Conservation (phyloP, 345 rosid genomes). For the Erucastrum elatum region DNA sequence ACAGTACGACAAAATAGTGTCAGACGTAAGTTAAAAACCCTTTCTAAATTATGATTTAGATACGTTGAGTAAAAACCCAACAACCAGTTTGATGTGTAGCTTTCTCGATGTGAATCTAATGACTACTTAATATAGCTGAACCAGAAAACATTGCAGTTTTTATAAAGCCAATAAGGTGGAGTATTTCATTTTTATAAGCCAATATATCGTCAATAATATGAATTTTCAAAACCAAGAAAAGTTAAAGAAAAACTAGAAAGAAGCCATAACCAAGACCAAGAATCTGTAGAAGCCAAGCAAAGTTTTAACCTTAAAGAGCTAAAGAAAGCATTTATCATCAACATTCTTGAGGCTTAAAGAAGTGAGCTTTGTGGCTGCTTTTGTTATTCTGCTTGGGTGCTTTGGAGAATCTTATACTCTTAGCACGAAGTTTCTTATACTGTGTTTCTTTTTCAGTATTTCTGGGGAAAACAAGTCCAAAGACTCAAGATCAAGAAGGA, state of each 20-base stretch:
- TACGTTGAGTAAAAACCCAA: no score
- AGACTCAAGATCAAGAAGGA: conserved; percentile 11
- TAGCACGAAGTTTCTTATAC: conserved; percentile 19
- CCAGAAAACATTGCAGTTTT: conserved; percentile 9
- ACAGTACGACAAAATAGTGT: no score
- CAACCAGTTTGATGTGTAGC: conserved; percentile 12
- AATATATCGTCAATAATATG: conserved; percentile 2
- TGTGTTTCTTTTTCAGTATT: background rate
- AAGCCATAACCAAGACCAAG: conserved; percentile 1
- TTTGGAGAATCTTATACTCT: conserved; percentile 32
- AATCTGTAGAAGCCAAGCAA: conserved; percentile 30
- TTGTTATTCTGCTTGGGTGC: conserved; percentile 25
- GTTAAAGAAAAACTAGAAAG: conserved; percentile 5
- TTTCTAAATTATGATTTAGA: no score
- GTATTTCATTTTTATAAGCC: background rate
- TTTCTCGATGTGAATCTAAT: conserved; percentile 15
- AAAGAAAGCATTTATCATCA: conserved; percentile 6
- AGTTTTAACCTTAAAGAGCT: conserved; percentile 21
- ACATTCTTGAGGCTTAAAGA: conserved; percentile 10
- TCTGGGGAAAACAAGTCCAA: background rate
- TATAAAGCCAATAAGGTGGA: background rate
- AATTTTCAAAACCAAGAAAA: conserved; percentile 13
- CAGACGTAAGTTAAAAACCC: no score
- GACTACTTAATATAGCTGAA: conserved; percentile 20
- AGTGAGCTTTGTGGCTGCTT: conserved; percentile 22